A percentile compares a stretch with the other conserved stretches of the same genome.
Evolutionary conservation across 208 protist species (phyloP).

Genomic region (Novymonas esmeraldas): DNA sequence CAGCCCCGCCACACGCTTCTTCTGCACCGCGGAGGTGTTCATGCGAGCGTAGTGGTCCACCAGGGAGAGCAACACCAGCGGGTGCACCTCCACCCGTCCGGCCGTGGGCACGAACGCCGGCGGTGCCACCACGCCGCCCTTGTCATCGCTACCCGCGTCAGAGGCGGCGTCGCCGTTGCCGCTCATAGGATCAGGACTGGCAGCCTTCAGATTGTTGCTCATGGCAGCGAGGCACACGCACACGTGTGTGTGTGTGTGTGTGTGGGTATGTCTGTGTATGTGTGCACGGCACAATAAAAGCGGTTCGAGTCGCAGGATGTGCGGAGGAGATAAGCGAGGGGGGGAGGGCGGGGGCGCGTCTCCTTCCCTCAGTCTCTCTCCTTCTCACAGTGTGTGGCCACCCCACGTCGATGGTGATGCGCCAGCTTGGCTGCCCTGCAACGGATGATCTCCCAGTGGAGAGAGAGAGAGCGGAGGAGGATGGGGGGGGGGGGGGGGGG

Average conservation of each 20-base stretch:
- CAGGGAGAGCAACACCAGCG: constrained; percentile 98
- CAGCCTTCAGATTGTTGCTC: constrained; percentile 14
- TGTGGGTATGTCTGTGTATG: neutral
- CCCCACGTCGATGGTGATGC: too few species aligned
- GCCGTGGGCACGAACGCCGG: constrained; percentile 52
- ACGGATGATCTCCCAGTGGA: too few species aligned
- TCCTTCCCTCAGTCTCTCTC: too few species aligned
- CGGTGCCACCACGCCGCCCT: constrained; percentile 19
- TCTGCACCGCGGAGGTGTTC: constrained; percentile 82
- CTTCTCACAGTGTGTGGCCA: too few species aligned
- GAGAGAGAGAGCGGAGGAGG: too few species aligned
- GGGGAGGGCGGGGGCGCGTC: too few species aligned
- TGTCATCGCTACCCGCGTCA: constrained; percentile 28
- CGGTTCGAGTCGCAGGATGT: too few species aligned
- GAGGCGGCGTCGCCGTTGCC: constrained; percentile 23
- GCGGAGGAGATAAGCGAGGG: too few species aligned
- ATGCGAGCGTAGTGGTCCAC: constrained; percentile 99
- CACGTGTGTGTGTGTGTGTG: neutral
- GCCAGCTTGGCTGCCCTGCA: too few species aligned
- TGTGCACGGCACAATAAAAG: too few species aligned
- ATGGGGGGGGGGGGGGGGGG: too few species aligned
- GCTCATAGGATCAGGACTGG: constrained; percentile 7
- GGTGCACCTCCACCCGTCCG: constrained; percentile 96
- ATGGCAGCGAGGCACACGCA: neutral
- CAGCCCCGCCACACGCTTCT: constrained; percentile 97